These are phyloP conservation scores for Penicillium macrosclerotiorum DNA, from an alignment of 495 filamentous ascomycete genomes.

Conservation along the genomic window DNA sequence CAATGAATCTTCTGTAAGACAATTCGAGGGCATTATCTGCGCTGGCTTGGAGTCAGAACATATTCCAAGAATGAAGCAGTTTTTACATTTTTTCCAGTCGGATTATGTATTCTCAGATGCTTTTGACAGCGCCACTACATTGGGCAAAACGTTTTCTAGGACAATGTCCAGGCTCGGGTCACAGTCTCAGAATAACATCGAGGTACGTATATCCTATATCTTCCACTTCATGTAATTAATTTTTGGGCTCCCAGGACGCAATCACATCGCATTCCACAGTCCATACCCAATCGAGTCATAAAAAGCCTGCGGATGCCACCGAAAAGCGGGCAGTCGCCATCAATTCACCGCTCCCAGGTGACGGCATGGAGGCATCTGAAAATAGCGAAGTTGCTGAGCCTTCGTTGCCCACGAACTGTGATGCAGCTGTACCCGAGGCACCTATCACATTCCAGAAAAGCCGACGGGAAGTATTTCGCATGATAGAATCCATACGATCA, in stretches of 20 bases:
- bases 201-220: background rate
- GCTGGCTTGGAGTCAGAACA: constrained; percentile 57
- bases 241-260: background rate
- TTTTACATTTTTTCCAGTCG: constrained; percentile 58
- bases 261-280: too few species aligned
- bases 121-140: constrained; percentile 40
- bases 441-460: constrained; percentile 38
- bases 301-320: background rate
- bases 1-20: constrained; percentile 41
- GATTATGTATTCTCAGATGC: constrained; percentile 49
- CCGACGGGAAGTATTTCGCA: constrained; percentile 55
- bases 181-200: background rate
- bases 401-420: constrained; percentile 9
- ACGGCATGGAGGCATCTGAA: background rate
- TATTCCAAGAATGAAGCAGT: constrained; percentile 47
- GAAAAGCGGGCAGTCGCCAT: constrained; percentile 7
- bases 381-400: constrained; percentile 12
- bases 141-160: constrained; percentile 26
- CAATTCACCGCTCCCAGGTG: constrained; percentile 34
- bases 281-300: background rate
- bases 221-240: background rate
- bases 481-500: constrained; percentile 70
- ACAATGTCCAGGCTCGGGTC: background rate
- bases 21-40: constrained; percentile 52
- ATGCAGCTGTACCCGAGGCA: background rate